Base-by-base conservation (phyloP, 2,329 filamentous ascomycete species). In the Hymenoscyphus scutula region DNA sequence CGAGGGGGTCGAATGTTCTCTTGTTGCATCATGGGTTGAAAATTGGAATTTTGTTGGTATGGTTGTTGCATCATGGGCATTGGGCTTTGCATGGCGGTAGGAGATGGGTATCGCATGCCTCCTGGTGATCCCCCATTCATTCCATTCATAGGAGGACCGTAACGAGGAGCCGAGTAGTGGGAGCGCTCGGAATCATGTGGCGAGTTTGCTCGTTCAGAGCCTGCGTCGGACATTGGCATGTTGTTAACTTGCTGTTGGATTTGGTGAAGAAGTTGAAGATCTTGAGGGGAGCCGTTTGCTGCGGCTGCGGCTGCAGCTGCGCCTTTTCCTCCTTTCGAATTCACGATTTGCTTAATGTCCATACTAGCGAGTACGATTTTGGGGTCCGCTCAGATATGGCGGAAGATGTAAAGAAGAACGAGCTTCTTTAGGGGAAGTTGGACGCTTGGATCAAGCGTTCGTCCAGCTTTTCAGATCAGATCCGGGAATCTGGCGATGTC, bases 321-420 rank as follows among this genome's bases (percentile, higher is more conserved):
- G n/a, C 64, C 70, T 67, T 70, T 70, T 51, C 55, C 64, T n/a
- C 70, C 72, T 64, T 75, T 75, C 6, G 72, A 69, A 64, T 75
- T 74, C 38, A 75, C 73, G 34, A 75, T 75, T 58, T 74, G 70
- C 58, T 74, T 74, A 64, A 75, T 74, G 54, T 75, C 74, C 74
- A 75, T 75, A 38, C 56, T 67, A 60, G 54, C 56, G 55, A 54
- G 53, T 32, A 32, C 57, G 17, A 11, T 59, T 48, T 38, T 38
- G 59, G 23, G n/a, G 48, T 34, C 38, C 62, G 37, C 29, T 32
- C 38, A 58, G 41, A 48, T 48, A 25, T 48, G 38, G 30, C 23
- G 23, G 37, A 57, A 58, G 41, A 23, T 41, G 58, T 32, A 51
- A 58, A 62, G 58, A 62, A 25, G 60, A 53, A 59, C 23, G 37